Conservation (phyloP, 768 basidiomycete genomes). For the Xerocomus brunneocitrinus region DNA sequence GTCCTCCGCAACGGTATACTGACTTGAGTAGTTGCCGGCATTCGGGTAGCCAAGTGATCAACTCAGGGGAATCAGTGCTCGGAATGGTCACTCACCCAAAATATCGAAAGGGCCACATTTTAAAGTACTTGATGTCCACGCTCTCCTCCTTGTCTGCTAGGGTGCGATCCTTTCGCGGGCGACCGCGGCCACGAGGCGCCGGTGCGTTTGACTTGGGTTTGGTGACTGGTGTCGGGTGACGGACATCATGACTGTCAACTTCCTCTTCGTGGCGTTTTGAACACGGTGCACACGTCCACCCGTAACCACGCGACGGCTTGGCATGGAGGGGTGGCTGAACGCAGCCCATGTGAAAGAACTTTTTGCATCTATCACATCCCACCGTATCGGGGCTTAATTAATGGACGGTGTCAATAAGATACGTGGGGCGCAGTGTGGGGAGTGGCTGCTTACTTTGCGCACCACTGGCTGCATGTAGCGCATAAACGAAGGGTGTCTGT, state of each 20-base stretch:
- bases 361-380: constrained; percentile 88
- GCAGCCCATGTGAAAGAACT: constrained; percentile 92
- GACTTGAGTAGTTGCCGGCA: constrained; percentile 40
- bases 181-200: constrained; percentile 64
- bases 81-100: constrained; percentile 68
- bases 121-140: constrained; percentile 76
- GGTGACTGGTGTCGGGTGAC: constrained; percentile 49
- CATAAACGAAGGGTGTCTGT: constrained; percentile 85
- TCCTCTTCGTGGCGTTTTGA: constrained; percentile 83
- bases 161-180: constrained; percentile 70
- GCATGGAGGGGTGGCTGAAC: constrained; percentile 86
- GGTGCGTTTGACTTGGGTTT: constrained; percentile 70
- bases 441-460: constrained; percentile 61
- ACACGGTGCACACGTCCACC: constrained; percentile 96
- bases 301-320: constrained; percentile 94
- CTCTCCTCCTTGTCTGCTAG: constrained; percentile 77
- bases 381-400: constrained; percentile 71
- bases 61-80: neutral
- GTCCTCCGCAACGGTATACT: constrained; percentile 89
- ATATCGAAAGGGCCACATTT: constrained; percentile 93
- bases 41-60: constrained; percentile 8
- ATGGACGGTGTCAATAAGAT: constrained; percentile 22
- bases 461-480: constrained; percentile 83
- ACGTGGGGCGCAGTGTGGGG: constrained; percentile 9
- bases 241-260: constrained; percentile 70